Percentiles rank a stretch among this genome's conserved stretches.
Evolutionary conservation across 2,329 filamentous ascomycete genomes (phyloP).

Genomic region (Phaeosphaeria sp.): DNA sequence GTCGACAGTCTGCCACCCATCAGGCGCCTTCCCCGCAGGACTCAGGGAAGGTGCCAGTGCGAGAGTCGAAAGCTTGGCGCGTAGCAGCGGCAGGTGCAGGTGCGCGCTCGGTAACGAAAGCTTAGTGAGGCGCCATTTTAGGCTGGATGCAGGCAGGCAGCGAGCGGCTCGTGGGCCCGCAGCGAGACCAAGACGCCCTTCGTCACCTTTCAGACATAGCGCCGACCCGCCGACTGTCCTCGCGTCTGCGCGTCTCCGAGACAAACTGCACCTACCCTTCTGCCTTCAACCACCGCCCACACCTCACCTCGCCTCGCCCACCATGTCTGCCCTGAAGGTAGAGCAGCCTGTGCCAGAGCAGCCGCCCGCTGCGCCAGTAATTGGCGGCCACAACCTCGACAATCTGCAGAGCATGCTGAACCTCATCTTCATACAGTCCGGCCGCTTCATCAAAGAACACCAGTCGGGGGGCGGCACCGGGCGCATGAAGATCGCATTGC

Average conservation of each 20-base stretch:
- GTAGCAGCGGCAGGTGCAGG: constrained; percentile 1
- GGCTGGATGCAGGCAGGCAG: constrained; percentile 5
- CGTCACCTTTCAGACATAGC: background rate
- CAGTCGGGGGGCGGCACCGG: constrained; percentile 36
- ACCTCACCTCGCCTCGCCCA: background rate
- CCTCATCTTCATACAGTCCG: constrained; percentile 53
- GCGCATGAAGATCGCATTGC: constrained; percentile 39
- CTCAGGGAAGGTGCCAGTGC: background rate
- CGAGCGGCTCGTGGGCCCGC: background rate
- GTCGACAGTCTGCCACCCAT: background rate
- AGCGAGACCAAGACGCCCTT: background rate
- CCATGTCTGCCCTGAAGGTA: constrained; percentile 23
- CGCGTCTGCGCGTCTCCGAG: constrained; percentile 7
- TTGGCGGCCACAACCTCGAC: constrained; percentile 44
- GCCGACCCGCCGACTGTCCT: constrained; percentile 9
- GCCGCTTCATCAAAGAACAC: constrained; percentile 54
- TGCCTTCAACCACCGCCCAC: constrained; percentile 3
- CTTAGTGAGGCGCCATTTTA: constrained; percentile 14
- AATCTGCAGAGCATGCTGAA: constrained; percentile 57
- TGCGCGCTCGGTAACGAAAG: constrained; percentile 5
- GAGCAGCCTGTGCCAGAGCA: constrained; percentile 13
- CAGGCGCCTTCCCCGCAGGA: background rate
- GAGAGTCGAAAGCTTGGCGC: constrained; percentile 6
- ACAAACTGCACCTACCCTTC: constrained; percentile 1
- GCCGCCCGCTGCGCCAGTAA: constrained; percentile 16